Conservation (phyloP, 23 red algal genomes). For the Gracilaria gracilis region DNA sequence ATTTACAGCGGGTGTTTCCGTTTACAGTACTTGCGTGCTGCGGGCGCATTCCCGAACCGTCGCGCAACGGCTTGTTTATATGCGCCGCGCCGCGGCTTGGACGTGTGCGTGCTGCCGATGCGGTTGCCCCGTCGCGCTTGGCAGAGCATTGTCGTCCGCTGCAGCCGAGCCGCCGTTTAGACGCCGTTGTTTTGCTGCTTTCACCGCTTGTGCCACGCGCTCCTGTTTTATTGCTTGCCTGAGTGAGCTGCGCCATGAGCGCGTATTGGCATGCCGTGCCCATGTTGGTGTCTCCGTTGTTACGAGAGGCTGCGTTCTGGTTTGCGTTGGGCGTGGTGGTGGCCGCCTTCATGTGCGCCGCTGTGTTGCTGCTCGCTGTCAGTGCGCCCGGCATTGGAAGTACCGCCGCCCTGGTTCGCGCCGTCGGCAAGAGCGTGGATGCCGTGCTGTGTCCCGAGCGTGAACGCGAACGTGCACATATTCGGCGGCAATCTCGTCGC, state of each 20-base stretch:
- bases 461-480: slow-evolving; percentile 12
- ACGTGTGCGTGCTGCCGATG: too few relatives aligned
- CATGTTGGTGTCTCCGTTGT: slow-evolving; percentile 44
- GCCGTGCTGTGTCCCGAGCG: slow-evolving; percentile 34
- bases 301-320: slow-evolving; percentile 57
- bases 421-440: slow-evolving; percentile 55
- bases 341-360: slow-evolving; percentile 53
- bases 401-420: slow-evolving; percentile 21
- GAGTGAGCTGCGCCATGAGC: not conserved
- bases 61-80: not conserved
- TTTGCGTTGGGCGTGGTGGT: slow-evolving; percentile 43
- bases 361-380: slow-evolving; percentile 37
- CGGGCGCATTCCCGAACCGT: not conserved
- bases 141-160: too few relatives aligned
- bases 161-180: too few relatives aligned
- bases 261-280: not conserved
- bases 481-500: slow-evolving; percentile 6
- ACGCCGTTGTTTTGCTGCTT: too few relatives aligned
- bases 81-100: not conserved
- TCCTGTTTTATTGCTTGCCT: not conserved
- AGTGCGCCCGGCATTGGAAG: slow-evolving; percentile 42
- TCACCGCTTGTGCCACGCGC: not conserved
- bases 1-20: not conserved
- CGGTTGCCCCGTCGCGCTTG: too few relatives aligned
- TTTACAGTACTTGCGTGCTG: too few relatives aligned